Base-by-base conservation (phyloP, 495 filamentous ascomycete species). In the Talaromyces thailandensis region DNA sequence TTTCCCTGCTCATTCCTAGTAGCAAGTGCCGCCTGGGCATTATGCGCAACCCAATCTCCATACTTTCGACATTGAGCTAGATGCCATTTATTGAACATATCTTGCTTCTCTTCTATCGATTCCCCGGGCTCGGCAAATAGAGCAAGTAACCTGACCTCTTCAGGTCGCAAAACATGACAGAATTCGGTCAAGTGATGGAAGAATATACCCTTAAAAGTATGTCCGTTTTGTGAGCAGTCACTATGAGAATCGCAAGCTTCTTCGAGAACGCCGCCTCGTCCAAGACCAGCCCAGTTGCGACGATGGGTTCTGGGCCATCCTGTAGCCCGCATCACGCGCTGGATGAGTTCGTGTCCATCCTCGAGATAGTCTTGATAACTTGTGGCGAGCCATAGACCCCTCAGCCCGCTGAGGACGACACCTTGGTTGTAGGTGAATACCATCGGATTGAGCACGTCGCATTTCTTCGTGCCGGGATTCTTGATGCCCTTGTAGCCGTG, bases 391-490 rank as follows among this genome's bases (percentile, higher is more conserved):
- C 86, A 96, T 1, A 98, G 82, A 1, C 89, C 89, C 29, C 90
- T 84, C 59, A 93, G 79, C 11, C 91, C 93, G 28, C 88, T 90
- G 21, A 98, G 85, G n/a, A 98, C 64, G 14, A 97, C 92, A 25
- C 93, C 93, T 73, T 98, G 93, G 75, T 98, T 98, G 76, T 98
- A 98, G 0, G 93, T 93, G 73, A 94, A 95, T 6, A 96, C 86
- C 86, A 93, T 92, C 58, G 92, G 84, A 71, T 96, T 88, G 14
- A 92, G 82, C 16, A 80, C 70, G 68, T 97, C 91, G 70, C 91
- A 98, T 52, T 83, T 78, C 18, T 73, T 68, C 1, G 80, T 81
- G 48, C 79, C 81, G 9, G 77, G 80, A 48, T 79, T 69, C 1
- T 75, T 68, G 1, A 71, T 61, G 58, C 75, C 72, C 35, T 71